phyloP scores from a whole-genome alignment of 805 yeast genomes.

The Teunomyces cretensis region DNA sequence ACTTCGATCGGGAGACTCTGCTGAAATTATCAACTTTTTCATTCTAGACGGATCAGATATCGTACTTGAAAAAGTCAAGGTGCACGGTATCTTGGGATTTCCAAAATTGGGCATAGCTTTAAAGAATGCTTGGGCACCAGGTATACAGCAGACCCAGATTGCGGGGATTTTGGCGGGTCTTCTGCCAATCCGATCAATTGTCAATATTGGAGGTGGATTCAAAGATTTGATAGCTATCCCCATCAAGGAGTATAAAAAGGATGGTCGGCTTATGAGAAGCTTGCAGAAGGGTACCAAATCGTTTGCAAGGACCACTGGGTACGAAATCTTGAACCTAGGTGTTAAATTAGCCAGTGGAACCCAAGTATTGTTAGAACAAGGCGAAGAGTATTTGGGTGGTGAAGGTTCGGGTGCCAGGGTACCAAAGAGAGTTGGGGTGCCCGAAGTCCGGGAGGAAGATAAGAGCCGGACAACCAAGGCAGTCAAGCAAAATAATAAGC shows the following conservation, averaged over 20 bases:
- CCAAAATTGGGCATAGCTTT: conserved; percentile 55
- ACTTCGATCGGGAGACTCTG: conserved; percentile 78
- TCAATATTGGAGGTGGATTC: conserved; percentile 76
- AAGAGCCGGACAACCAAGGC: not conserved
- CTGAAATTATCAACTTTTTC: conserved; percentile 86
- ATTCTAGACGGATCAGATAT: conserved; percentile 83
- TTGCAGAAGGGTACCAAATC: conserved; percentile 71
- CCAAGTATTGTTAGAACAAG: conserved; percentile 72
- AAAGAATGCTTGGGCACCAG: conserved; percentile 82
- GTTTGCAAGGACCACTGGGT: conserved; percentile 76
- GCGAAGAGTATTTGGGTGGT: conserved; percentile 80
- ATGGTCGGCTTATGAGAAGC: conserved; percentile 67
- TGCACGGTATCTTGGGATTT: conserved; percentile 80
- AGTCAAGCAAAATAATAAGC: conserved; percentile 7
- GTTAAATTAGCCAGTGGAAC: conserved; percentile 87
- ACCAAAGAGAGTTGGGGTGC: not conserved
- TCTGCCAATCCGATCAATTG: conserved; percentile 75
- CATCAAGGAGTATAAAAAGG: conserved; percentile 67
- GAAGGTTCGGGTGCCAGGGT: conserved; percentile 55
- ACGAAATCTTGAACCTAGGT: conserved; percentile 77
- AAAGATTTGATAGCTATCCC: conserved; percentile 74
- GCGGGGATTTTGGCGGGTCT: conserved; percentile 81
- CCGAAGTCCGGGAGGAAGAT: not conserved
- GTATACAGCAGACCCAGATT: conserved; percentile 77
- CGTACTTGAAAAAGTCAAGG: conserved; percentile 54